Evolutionary conservation across 169 alveolate genomes (phyloP).

Genomic region (Plasmodium chabaudi): DNA sequence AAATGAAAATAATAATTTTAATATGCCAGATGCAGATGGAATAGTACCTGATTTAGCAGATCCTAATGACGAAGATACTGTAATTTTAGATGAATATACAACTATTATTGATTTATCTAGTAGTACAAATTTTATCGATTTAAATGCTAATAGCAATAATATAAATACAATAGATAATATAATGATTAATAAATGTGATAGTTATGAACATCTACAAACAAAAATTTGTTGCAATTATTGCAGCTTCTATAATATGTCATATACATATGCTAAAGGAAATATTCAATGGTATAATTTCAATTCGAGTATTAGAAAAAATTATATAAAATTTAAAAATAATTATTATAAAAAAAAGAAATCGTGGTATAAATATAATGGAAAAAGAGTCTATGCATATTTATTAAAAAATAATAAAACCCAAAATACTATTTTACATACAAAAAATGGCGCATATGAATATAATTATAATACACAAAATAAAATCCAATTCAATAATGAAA

Average conservation of each 20-base stretch:
- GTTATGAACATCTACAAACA: not conserved
- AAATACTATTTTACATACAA: too few species aligned
- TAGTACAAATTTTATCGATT: too few species aligned
- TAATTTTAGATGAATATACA: not conserved
- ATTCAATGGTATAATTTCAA: constrained; percentile 1
- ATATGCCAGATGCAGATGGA: not conserved
- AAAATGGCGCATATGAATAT: too few species aligned
- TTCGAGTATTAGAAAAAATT: constrained; percentile 29
- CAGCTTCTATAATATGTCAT: constrained; percentile 15
- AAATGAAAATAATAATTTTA: not conserved
- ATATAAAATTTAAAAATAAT: not conserved
- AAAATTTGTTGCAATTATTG: not conserved
- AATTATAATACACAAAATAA: too few species aligned
- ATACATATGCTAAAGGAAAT: not conserved
- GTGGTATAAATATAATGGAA: constrained; percentile 26
- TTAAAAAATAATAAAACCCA: not conserved
- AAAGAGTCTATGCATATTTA: not conserved
- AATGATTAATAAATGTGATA: too few species aligned
- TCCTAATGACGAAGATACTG: not conserved
- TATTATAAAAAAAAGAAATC: constrained; percentile 21
- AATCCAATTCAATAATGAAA: too few species aligned
- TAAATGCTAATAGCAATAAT: too few species aligned
- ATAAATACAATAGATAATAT: too few species aligned
- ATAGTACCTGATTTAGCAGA: not conserved
- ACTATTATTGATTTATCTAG: too few species aligned